phyloP scores from a whole-genome alignment of 2,329 filamentous ascomycete genomes.

The Calycina herbarum region DNA sequence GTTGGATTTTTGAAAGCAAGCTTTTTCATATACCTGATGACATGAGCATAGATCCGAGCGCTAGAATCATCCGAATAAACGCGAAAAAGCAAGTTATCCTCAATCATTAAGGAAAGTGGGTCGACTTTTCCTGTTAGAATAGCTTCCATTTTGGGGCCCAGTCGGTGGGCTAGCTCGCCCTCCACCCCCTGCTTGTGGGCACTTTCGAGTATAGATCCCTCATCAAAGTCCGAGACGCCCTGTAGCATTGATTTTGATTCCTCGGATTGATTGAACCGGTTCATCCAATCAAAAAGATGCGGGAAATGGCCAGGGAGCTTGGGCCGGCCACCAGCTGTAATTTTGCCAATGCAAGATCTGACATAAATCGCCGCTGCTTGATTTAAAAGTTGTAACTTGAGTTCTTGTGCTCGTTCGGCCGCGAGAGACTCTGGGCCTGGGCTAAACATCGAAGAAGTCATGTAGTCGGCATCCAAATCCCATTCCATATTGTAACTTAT shows the following conservation, averaged over 20 bases:
- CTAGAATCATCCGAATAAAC: constrained; percentile 14
- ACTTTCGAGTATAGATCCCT: constrained; percentile 8
- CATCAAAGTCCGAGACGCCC: constrained; percentile 8
- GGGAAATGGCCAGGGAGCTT: neutral
- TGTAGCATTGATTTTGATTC: constrained; percentile 11
- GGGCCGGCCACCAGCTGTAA: neutral
- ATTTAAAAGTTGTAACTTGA: constrained; percentile 7
- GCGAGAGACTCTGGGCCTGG: neutral
- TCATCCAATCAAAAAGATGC: constrained; percentile 17
- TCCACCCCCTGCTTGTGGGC: constrained; percentile 11
- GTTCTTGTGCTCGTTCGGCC: neutral
- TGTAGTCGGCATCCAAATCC: constrained; percentile 1
- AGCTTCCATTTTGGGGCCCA: constrained; percentile 14
- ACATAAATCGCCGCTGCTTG: constrained; percentile 11
- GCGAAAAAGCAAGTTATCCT: constrained; percentile 14
- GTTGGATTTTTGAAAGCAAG: constrained; percentile 25
- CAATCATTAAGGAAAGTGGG: constrained; percentile 13
- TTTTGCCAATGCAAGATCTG: neutral
- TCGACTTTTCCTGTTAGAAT: constrained; percentile 15
- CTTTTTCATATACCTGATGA: constrained; percentile 5
- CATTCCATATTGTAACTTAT: constrained; percentile 5
- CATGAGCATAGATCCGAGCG: constrained; percentile 6
- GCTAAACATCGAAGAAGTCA: constrained; percentile 5
- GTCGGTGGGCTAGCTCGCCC: constrained; percentile 10
- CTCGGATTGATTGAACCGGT: constrained; percentile 14